These are phyloP conservation scores for Candida easanensis DNA, from an alignment of 805 yeast genomes.

Conservation along the genomic window DNA sequence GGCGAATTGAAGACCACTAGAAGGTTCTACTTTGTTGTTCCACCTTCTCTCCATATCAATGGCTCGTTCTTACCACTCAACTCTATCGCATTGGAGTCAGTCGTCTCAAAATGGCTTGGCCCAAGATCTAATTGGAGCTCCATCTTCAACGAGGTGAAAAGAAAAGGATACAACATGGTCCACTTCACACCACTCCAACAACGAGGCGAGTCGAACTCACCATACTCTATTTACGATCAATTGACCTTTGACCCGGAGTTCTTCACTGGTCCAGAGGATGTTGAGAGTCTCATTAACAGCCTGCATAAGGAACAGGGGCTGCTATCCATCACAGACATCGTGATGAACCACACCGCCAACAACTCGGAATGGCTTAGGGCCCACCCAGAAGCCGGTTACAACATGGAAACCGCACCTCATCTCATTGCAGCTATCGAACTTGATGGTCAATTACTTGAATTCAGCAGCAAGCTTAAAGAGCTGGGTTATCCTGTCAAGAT, in stretches of 20 bases:
- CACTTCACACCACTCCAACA: constrained; percentile 93
- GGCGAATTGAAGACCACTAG: constrained; percentile 48
- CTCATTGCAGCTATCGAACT: constrained; percentile 79
- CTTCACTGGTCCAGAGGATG: constrained; percentile 57
- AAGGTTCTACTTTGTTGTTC: constrained; percentile 71
- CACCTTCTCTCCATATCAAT: constrained; percentile 65
- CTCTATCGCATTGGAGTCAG: constrained; percentile 76
- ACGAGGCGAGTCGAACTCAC: constrained; percentile 89
- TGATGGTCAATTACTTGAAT: constrained; percentile 65
- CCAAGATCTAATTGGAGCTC: constrained; percentile 60
- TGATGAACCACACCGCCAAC: constrained; percentile 91
- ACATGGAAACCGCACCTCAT: constrained; percentile 85
- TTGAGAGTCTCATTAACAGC: constrained; percentile 44
- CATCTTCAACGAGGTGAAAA: constrained; percentile 56
- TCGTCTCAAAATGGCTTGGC: constrained; percentile 92
- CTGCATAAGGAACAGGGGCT: constrained; percentile 57
- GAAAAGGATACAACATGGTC: constrained; percentile 90
- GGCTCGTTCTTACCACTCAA: constrained; percentile 65
- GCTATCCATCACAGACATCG: constrained; percentile 85
- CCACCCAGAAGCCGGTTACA: constrained; percentile 91
- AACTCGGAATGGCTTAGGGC: constrained; percentile 82
- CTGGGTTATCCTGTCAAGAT: constrained; percentile 64
- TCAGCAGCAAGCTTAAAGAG: constrained; percentile 53
- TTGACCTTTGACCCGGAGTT: constrained; percentile 65
- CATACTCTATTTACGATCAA: constrained; percentile 90